Evolutionary conservation across 306 rosid species (phyloP).

Genomic region (Dryas alaskensis): DNA sequence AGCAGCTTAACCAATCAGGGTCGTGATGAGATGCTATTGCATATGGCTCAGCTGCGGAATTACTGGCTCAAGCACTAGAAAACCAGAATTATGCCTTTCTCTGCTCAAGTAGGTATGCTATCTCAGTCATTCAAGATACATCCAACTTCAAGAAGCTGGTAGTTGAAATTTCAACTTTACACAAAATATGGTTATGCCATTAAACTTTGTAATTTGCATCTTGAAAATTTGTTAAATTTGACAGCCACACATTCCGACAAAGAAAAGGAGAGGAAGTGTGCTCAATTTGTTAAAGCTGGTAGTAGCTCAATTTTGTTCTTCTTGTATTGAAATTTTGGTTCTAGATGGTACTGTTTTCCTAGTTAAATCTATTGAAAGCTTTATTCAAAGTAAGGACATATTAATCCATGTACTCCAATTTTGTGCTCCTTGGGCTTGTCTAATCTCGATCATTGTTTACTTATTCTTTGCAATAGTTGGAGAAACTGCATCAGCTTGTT

Average conservation of each 20-base stretch:
- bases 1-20: conserved; percentile 91
- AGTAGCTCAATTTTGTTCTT: neutral
- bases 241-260: neutral
- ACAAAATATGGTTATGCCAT: neutral
- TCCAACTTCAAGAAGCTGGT: conserved; percentile 2
- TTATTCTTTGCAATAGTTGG: neutral
- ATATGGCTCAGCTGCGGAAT: conserved; percentile 91
- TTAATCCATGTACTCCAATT: neutral
- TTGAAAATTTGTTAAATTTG: neutral
- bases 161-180: neutral
- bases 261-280: neutral
- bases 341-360: neutral
- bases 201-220: neutral
- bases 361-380: too few relatives aligned
- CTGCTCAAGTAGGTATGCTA: conserved; percentile 12
- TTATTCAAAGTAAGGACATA: neutral
- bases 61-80: conserved; percentile 95
- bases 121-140: neutral
- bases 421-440: neutral
- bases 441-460: neutral
- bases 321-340: neutral
- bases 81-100: conserved; percentile 2
- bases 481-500: neutral
- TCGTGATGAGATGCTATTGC: conserved; percentile 88
- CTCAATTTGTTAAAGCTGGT: neutral